Percentiles rank a stretch among this genome's conserved stretches.
Conservation (phyloP, 164 flowering plant species). For the Chloranthus sessilifolius region DNA sequence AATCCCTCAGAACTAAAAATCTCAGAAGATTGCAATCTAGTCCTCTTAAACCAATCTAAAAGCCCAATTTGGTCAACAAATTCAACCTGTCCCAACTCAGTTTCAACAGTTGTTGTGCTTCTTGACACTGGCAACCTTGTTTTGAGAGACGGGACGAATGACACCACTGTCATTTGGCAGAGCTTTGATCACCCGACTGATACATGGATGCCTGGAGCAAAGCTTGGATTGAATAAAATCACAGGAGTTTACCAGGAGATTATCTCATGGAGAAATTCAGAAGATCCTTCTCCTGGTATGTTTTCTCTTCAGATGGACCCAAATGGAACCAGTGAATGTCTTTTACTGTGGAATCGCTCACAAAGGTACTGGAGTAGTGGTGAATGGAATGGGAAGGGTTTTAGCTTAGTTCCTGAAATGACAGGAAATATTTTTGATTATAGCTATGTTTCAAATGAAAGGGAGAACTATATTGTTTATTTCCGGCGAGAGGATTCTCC, state of each 20-base stretch:
- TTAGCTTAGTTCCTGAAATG: neutral
- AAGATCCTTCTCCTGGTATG: constrained; percentile 8
- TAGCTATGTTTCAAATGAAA: constrained; percentile 8
- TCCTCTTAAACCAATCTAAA: neutral
- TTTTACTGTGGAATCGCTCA: neutral
- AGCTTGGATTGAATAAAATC: constrained; percentile 1
- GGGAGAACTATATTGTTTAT: constrained; percentile 18
- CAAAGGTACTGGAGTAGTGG: constrained; percentile 4
- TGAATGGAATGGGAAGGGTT: neutral
- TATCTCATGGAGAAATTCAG: constrained; percentile 2
- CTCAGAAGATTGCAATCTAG: constrained; percentile 12
- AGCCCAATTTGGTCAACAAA: constrained; percentile 1
- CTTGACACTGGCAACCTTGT: constrained; percentile 2
- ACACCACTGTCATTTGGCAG: neutral
- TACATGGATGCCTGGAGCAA: constrained; percentile 5
- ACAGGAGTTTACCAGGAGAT: neutral
- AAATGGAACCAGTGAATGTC: neutral
- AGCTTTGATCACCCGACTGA: constrained; percentile 6
- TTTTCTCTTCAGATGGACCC: constrained; percentile 4
- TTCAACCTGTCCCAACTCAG: neutral
- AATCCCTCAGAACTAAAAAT: constrained; percentile 12
- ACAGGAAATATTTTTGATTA: constrained; percentile 4
- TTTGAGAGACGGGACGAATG: neutral
- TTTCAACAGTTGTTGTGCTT: neutral
- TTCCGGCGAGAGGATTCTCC: neutral